Percentiles rank a stretch among this genome's conserved stretches.
phyloP scores from a whole-genome alignment of 345 rosid species.

The Lepidium aucheri region DNA sequence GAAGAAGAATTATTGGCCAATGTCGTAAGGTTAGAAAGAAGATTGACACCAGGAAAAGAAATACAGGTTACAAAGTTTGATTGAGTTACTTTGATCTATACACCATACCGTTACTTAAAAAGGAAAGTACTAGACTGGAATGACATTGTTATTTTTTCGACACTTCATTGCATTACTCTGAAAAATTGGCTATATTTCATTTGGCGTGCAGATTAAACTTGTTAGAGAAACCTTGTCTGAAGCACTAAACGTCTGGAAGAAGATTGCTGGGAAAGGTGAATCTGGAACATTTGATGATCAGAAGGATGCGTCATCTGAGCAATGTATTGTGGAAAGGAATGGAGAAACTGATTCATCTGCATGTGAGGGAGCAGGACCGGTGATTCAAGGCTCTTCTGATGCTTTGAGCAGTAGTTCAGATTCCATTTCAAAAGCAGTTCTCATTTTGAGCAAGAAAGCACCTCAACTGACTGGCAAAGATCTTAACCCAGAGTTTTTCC shows the following conservation, averaged over 20 bases:
- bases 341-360: slow-evolving; percentile 27
- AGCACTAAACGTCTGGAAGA: slow-evolving; percentile 85
- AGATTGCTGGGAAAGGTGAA: slow-evolving; percentile 59
- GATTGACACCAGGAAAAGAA: not conserved
- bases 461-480: slow-evolving; percentile 74
- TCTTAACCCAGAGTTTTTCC: slow-evolving; percentile 89
- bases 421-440: slow-evolving; percentile 58
- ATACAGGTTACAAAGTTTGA: not conserved
- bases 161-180: not conserved
- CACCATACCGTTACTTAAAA: not conserved
- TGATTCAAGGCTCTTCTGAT: slow-evolving; percentile 43
- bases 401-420: slow-evolving; percentile 39
- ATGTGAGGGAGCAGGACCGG: slow-evolving; percentile 30
- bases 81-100: not conserved
- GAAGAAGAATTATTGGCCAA: not conserved
- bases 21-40: not conserved
- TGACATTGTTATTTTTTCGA: not conserved
- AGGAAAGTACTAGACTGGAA: not conserved
- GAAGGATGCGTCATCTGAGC: slow-evolving; percentile 51
- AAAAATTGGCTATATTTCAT: not conserved
- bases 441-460: slow-evolving; percentile 71
- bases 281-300: slow-evolving; percentile 48
- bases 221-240: slow-evolving; percentile 90
- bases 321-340: slow-evolving; percentile 33
- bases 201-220: slow-evolving; percentile 69